These are phyloP conservation scores for Canariomyces notabilis DNA, from an alignment of 2,329 filamentous ascomycete genomes.

Conservation along the genomic window DNA sequence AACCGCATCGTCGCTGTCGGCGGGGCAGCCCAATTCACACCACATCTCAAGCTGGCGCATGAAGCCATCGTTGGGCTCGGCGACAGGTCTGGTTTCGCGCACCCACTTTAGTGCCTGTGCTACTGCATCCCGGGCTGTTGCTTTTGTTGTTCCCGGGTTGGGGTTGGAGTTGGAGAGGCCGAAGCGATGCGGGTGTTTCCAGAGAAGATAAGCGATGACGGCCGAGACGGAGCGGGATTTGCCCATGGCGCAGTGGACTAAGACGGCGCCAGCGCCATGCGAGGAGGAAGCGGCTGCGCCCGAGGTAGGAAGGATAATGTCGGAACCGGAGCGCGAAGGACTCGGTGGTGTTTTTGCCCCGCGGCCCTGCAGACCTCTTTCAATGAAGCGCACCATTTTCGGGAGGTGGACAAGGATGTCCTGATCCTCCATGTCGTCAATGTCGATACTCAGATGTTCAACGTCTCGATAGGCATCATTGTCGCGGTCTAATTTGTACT, in stretches of 20 bases:
- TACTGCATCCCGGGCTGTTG: conserved; percentile 44
- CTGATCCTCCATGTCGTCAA: conserved; percentile 87
- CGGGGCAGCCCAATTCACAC: conserved; percentile 78
- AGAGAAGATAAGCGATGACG: conserved; percentile 79
- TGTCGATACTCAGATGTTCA: conserved; percentile 71
- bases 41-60: conserved; percentile 84
- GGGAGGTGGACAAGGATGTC: conserved; percentile 80
- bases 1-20: conserved; percentile 45
- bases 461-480: conserved; percentile 43
- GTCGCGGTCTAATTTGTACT: conserved; percentile 43
- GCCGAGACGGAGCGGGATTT: conserved; percentile 88
- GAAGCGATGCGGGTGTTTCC: conserved; percentile 54
- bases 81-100: conserved; percentile 65
- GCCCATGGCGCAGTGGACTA: conserved; percentile 80
- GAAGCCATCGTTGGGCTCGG: conserved; percentile 88
- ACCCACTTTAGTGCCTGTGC: conserved; percentile 63
- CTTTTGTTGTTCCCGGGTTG: too few relatives aligned
- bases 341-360: neutral
- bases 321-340: neutral
- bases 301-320: neutral
- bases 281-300: neutral
- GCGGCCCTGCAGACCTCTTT: conserved; percentile 54
- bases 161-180: conserved; percentile 44
- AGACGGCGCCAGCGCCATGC: conserved; percentile 45
- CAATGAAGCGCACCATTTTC: conserved; percentile 74